Evolutionary conservation across 805 yeast species (phyloP).

Genomic region (Saturnispora sekii): DNA sequence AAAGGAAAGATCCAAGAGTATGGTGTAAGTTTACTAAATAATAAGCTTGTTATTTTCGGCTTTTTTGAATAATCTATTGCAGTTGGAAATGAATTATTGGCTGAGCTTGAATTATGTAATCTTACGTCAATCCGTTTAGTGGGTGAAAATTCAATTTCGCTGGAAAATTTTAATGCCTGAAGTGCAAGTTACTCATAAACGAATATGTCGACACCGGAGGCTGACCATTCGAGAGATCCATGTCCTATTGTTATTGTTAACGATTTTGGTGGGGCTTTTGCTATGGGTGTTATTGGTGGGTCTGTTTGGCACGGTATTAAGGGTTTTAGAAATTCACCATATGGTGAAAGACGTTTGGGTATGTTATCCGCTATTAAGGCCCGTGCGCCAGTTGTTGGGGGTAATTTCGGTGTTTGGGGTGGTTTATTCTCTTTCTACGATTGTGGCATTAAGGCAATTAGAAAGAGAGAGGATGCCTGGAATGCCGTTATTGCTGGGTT

Average conservation of each 20-base stretch:
- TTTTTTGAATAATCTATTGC: neutral
- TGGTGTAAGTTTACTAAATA: constrained; percentile 1
- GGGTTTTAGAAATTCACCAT: constrained; percentile 96
- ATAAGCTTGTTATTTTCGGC: neutral
- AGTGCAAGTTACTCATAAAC: neutral
- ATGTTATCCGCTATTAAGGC: constrained; percentile 86
- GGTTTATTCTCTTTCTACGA: constrained; percentile 93
- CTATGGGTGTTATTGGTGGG: constrained; percentile 99
- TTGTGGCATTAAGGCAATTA: constrained; percentile 88
- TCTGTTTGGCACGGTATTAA: constrained; percentile 98
- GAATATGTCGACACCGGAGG: constrained; percentile 51
- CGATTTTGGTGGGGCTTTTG: constrained; percentile 98
- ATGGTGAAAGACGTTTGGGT: constrained; percentile 90
- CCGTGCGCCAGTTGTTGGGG: constrained; percentile 97
- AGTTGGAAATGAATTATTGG: neutral
- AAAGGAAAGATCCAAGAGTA: constrained; percentile 18
- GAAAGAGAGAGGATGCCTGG: constrained; percentile 98
- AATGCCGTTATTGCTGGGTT: constrained; percentile 97
- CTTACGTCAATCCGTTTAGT: no score
- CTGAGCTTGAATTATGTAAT: constrained; percentile 1
- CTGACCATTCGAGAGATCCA: constrained; percentile 98
- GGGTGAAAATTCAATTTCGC: neutral
- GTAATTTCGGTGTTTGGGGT: constrained; percentile 99
- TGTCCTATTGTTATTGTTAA: constrained; percentile 93
- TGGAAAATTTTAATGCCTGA: no score